A percentile compares a stretch with the other conserved stretches of the same genome.
Evolutionary conservation across 257 asterid species (phyloP).

Genomic region (Primulina tabacum): DNA sequence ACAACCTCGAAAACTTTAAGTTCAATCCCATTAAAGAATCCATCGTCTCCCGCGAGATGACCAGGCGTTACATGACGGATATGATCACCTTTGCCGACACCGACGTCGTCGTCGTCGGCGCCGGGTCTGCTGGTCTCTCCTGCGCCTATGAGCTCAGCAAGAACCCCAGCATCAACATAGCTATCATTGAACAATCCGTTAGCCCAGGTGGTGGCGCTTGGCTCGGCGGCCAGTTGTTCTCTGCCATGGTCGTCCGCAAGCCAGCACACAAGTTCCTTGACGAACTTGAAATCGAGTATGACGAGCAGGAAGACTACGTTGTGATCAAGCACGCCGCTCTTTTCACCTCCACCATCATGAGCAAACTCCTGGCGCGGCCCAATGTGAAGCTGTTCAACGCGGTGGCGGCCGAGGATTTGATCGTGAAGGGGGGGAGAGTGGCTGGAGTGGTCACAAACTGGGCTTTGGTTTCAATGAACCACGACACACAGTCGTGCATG

Average conservation of each 20-base stretch:
- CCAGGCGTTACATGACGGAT: conserved; percentile 78
- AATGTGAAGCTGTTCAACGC: conserved; percentile 90
- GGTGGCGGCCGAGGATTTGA: conserved; percentile 91
- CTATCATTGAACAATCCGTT: conserved; percentile 81
- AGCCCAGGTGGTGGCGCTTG: conserved; percentile 96
- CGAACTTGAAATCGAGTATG: conserved; percentile 71
- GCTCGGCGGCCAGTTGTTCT: conserved; percentile 93
- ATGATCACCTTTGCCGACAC: conserved; percentile 14
- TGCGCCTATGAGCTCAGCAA: conserved; percentile 87
- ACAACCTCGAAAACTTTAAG: conserved; percentile 52
- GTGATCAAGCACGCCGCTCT: conserved; percentile 90
- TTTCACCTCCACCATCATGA: conserved; percentile 91
- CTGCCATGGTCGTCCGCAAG: conserved; percentile 91
- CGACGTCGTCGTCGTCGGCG: not conserved
- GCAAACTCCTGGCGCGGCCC: conserved; percentile 78
- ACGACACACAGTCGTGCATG: conserved; percentile 92
- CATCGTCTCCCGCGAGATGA: conserved; percentile 79
- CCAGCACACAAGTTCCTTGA: conserved; percentile 83
- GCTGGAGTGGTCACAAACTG: conserved; percentile 90
- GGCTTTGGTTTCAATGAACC: conserved; percentile 91
- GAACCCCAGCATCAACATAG: conserved; percentile 61
- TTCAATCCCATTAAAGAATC: conserved; percentile 74
- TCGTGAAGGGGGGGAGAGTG: conserved; percentile 68
- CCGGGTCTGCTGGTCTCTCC: conserved; percentile 18
- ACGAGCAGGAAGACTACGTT: conserved; percentile 80